Conservation (phyloP, 2,329 filamentous ascomycete species). For the Colletotrichum neosansevieriae region DNA sequence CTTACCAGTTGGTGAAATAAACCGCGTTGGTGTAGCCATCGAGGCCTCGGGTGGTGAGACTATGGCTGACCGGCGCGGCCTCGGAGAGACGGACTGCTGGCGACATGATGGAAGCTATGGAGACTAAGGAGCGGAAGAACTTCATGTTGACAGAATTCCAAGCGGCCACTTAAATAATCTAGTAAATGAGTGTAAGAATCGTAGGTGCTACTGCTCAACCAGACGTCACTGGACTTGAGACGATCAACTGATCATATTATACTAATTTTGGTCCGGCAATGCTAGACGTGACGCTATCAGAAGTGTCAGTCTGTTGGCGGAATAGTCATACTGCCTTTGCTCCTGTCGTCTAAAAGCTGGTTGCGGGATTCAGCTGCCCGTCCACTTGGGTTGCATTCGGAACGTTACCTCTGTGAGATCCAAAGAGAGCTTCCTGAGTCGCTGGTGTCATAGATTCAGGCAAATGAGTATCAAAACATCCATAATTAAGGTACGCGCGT, state of each 20-base stretch:
- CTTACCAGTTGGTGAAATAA: constrained; percentile 63
- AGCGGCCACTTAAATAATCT: constrained; percentile 13
- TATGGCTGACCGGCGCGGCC: background rate
- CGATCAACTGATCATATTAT: constrained; percentile 37
- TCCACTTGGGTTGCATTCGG: constrained; percentile 6
- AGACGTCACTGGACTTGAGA: constrained; percentile 13
- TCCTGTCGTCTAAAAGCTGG: constrained; percentile 12
- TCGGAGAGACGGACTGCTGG: background rate
- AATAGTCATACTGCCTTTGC: background rate
- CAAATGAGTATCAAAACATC: too few species aligned
- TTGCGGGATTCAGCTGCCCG: too few species aligned
- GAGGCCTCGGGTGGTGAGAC: constrained; percentile 1
- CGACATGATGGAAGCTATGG: constrained; percentile 1
- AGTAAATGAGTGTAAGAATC: constrained; percentile 6
- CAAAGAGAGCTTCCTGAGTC: too few species aligned
- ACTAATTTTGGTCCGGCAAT: constrained; percentile 18
- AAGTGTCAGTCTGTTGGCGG: background rate
- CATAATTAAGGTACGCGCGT: background rate
- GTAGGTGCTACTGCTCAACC: background rate
- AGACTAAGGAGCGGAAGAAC: constrained; percentile 4
- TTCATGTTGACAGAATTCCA: background rate
- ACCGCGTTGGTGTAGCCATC: constrained; percentile 57
- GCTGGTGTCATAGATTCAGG: too few species aligned
- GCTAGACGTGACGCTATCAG: background rate
- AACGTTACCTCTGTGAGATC: constrained; percentile 15